Evolutionary conservation across 225 moss, liverwort and hornwort species (phyloP).

Genomic region (Sphagnum contortum): DNA sequence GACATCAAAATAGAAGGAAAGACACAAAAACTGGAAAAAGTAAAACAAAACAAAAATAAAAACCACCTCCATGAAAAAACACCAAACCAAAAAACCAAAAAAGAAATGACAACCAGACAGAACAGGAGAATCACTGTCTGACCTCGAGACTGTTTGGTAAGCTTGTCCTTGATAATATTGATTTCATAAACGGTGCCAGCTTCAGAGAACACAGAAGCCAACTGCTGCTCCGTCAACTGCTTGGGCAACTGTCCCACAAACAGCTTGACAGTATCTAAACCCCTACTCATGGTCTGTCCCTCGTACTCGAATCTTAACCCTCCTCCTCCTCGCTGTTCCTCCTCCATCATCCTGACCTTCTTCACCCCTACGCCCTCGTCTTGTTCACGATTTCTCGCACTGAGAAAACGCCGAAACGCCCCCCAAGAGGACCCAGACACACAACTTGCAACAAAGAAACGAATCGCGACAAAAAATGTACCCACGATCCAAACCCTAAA

Average conservation of each 20-base stretch:
- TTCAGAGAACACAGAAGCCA: conserved; percentile 63
- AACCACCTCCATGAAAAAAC: neutral
- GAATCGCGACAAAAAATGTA: too few relatives aligned
- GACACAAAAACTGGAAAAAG: neutral
- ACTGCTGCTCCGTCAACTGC: conserved; percentile 84
- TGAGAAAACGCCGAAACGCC: too few relatives aligned
- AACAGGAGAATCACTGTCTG: neutral
- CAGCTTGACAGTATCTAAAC: conserved; percentile 63
- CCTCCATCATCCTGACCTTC: too few relatives aligned
- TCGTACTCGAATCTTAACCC: too few relatives aligned
- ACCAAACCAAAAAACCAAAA: neutral
- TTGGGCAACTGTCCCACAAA: conserved; percentile 88
- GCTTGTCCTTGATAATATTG: conserved; percentile 93
- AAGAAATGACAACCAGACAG: neutral
- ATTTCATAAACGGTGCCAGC: conserved; percentile 80
- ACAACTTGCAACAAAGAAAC: too few relatives aligned
- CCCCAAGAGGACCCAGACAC: too few relatives aligned
- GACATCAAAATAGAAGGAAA: too few relatives aligned
- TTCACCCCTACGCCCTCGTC: too few relatives aligned
- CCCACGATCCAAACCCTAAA: too few relatives aligned
- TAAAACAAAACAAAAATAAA: neutral
- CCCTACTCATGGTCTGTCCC: conserved; percentile 4
- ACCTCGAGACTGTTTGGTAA: conserved; percentile 91
- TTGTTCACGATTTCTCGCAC: too few relatives aligned
- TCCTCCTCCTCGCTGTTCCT: too few relatives aligned